phyloP scores from a whole-genome alignment of 768 basidiomycete genomes.

The Mycena floridula region DNA sequence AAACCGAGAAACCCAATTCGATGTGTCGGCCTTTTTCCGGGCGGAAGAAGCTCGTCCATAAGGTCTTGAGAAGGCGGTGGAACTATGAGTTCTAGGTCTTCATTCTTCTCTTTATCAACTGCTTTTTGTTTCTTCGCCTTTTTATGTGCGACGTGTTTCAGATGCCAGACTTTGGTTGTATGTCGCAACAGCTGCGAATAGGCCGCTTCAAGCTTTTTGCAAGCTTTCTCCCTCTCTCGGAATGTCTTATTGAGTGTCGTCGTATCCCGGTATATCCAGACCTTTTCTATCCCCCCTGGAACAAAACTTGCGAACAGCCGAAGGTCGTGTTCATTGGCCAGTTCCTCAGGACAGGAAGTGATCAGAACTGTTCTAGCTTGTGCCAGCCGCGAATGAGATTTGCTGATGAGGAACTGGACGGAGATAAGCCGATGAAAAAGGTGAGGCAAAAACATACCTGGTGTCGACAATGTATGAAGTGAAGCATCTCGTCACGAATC shows the following conservation, averaged over 20 bases:
- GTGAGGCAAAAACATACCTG: no score
- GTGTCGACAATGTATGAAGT: constrained; percentile 50
- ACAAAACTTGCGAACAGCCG: constrained; percentile 54
- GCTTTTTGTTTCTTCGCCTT: constrained; percentile 21
- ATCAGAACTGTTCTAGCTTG: constrained; percentile 68
- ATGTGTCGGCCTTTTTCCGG: constrained; percentile 44
- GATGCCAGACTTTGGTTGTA: constrained; percentile 34
- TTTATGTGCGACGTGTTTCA: constrained; percentile 28
- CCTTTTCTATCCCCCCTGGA: constrained; percentile 60
- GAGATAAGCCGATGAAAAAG: no score
- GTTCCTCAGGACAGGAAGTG: constrained; percentile 52
- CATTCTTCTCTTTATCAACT: constrained; percentile 2
- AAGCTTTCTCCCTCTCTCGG: constrained; percentile 37
- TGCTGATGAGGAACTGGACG: constrained; percentile 56
- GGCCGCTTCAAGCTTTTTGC: constrained; percentile 52
- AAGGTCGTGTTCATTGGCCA: constrained; percentile 40
- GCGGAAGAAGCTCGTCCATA: constrained; percentile 49
- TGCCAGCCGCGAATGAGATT: constrained; percentile 50
- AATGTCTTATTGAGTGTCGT: constrained; percentile 35
- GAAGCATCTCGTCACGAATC: constrained; percentile 50
- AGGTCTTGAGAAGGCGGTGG: constrained; percentile 22
- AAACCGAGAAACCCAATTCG: constrained; percentile 40
- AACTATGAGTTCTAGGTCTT: constrained; percentile 18
- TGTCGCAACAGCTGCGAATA: constrained; percentile 39
- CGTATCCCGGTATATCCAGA: constrained; percentile 63